Evolutionary conservation across 2,329 filamentous ascomycete species (phyloP), one percentile per base, ranked within the genome.

Genomic region (Fusarium poae): DNA sequence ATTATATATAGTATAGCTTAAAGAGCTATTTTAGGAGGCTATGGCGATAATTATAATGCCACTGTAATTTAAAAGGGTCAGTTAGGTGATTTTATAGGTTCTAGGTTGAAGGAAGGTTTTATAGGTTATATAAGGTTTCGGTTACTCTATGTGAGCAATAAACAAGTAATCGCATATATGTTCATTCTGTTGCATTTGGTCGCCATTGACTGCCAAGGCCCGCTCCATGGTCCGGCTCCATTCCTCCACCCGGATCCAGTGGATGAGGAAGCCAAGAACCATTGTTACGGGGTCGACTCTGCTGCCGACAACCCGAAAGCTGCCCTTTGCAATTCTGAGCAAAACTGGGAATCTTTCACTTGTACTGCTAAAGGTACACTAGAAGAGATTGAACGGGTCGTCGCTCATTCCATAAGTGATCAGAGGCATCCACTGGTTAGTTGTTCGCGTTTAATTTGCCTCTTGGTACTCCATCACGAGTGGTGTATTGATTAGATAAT

Each of bases 161-260:
- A n/a, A n/a, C n/a, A n/a, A 7, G 7, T 25, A 7, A 5, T 25
- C 25, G 5, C 5, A 25, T n/a, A 46, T 37, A 56, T 65, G 23
- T 69, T 67, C 70, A 74, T 74, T 60, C 56, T 54, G 57, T 61
- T 50, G 46, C 48, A 62, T 72, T 55, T 52, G 64, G 57, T 67
- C 72, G 72, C 61, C 69, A 74, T 74, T 65, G 46, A 32, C 21
- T 46, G 65, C 72, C 72, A 74, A 74, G 68, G 29, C 46, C 54
- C 35, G 42, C 59, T 49, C 59, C 55, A 53, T 51, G 58, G 63
- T 70, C 55, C 57, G 55, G 48, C 51, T 55, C 67, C 67, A 53
- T 71, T 49, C 43, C 35, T 42, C 30, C 32, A 56, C 45, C 57
- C 58, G 42, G 58, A 53, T n/a, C 45, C 49, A 49, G 40, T 69